Evolutionary conservation across 805 yeast genomes (phyloP), one percentile per base, ranked within the genome.

Genomic region (Saccharomyces cerevisiae): DNA sequence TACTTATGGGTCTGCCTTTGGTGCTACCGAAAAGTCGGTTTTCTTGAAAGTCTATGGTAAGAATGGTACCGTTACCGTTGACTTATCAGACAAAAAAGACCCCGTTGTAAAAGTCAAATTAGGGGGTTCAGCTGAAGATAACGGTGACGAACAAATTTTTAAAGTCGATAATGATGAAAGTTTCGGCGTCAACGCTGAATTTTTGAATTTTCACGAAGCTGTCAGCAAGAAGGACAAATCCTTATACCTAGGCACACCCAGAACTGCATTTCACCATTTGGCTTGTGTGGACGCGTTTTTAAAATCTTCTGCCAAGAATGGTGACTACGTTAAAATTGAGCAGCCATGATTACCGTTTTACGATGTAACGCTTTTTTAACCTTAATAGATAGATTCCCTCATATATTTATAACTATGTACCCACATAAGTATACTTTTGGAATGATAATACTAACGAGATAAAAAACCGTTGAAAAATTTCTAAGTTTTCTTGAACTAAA

Each of bases 221-320:
- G 84, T 86, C 29, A 59, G 65, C 27, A 73, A 76, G 54, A 79
- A 81, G 59, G 89, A 87, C 68, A 87, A 87, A 71, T 63, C 74
- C 2, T 59, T 80, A 53, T 70, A 85, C 51, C 73, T 66, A 46
- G 79, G 80, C 46, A 77, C 83, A n/a, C 96, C 96, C 27, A 85
- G 80, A 58, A 79, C 76, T 57, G 89, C 95, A 5, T 91, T 87
- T 83, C 97, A 91, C 71, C 98, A 92, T 70, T 81, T 91, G 69
- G 96, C 97, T 6, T 80, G 89, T 61, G 82, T 92, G 55, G 96
- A 82, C 53, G 98, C 97, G 28, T 87, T 88, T 56, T 72, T 92
- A 41, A 84, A 85, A 59, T 84, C 94, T 55, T 80, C 89, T 41
- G 61, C 73, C 17, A 70, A 76, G 32, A 73, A 77, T 53, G 88